Conservation (phyloP, 768 basidiomycete species). For the Tephrocybe sp. region DNA sequence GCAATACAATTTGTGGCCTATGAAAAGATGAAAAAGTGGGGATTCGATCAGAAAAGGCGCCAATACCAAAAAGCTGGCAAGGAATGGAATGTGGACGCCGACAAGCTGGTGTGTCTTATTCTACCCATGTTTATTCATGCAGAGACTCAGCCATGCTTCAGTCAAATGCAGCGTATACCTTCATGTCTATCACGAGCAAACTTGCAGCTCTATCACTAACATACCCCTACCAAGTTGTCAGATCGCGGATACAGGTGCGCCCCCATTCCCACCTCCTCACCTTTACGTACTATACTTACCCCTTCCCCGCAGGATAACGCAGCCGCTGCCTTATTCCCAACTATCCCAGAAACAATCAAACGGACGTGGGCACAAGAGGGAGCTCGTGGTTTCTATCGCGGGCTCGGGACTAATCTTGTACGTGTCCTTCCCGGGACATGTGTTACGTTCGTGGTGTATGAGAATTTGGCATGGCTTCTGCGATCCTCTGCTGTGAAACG, state of each 20-base stretch:
- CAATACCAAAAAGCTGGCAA: constrained; percentile 59
- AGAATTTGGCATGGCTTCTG: constrained; percentile 83
- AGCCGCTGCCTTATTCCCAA: constrained; percentile 67
- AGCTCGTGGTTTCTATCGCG: constrained; percentile 86
- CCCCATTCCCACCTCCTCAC: background rate
- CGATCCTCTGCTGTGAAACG: constrained; percentile 60
- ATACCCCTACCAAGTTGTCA: constrained; percentile 97
- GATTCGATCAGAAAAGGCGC: constrained; percentile 73
- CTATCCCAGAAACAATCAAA: constrained; percentile 76
- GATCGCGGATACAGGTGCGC: constrained; percentile 87
- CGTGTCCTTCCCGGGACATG: constrained; percentile 96
- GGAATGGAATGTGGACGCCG: constrained; percentile 67
- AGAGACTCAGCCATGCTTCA: constrained; percentile 25
- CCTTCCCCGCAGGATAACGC: constrained; percentile 56
- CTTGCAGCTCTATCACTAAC: constrained; percentile 78
- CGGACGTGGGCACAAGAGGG: constrained; percentile 85
- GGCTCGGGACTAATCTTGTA: constrained; percentile 90
- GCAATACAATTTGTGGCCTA: constrained; percentile 96
- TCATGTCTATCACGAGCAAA: constrained; percentile 92
- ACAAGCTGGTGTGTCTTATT: constrained; percentile 72
- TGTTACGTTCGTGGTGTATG: constrained; percentile 97
- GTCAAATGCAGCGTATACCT: constrained; percentile 89
- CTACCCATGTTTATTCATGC: background rate
- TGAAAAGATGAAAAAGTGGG: constrained; percentile 92
- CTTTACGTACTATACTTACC: background rate